Percentiles rank a stretch among this genome's conserved stretches.
phyloP scores from a whole-genome alignment of 1,284 basidiomycete species.

The Melampsora americana region DNA sequence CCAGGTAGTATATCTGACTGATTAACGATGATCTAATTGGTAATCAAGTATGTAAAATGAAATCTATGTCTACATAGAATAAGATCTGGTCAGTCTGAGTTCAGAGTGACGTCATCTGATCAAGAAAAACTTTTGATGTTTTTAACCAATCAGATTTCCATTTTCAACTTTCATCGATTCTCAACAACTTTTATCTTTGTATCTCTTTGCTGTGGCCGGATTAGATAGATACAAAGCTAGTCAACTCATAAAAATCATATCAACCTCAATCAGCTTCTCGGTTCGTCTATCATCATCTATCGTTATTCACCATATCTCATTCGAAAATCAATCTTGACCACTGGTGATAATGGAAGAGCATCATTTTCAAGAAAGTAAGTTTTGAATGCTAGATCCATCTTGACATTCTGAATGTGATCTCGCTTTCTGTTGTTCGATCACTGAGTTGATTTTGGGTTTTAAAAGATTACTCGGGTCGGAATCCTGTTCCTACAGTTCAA shows the following conservation, averaged over 20 bases:
- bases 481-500: constrained; percentile 39
- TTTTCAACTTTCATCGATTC: too few relatives aligned
- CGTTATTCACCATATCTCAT: neutral
- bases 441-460: neutral
- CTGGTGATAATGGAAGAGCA: constrained; percentile 1
- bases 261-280: neutral
- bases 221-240: neutral
- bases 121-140: too few relatives aligned
- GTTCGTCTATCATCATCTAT: neutral
- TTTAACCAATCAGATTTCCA: too few relatives aligned
- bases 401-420: neutral
- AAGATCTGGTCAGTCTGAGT: too few relatives aligned
- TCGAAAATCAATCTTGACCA: neutral
- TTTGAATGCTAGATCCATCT: neutral
- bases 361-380: constrained; percentile 40
- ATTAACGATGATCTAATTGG: too few relatives aligned
- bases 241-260: neutral
- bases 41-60: too few relatives aligned
- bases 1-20: too few relatives aligned
- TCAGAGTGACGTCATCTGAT: too few relatives aligned
- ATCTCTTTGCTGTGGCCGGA: too few relatives aligned
- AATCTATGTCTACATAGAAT: too few relatives aligned
- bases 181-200: too few relatives aligned
- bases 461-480: constrained; percentile 34
- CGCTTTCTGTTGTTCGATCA: neutral